phyloP scores from a whole-genome alignment of 176 grass and related monocot genomes.

The Aegilops umbellulata region DNA sequence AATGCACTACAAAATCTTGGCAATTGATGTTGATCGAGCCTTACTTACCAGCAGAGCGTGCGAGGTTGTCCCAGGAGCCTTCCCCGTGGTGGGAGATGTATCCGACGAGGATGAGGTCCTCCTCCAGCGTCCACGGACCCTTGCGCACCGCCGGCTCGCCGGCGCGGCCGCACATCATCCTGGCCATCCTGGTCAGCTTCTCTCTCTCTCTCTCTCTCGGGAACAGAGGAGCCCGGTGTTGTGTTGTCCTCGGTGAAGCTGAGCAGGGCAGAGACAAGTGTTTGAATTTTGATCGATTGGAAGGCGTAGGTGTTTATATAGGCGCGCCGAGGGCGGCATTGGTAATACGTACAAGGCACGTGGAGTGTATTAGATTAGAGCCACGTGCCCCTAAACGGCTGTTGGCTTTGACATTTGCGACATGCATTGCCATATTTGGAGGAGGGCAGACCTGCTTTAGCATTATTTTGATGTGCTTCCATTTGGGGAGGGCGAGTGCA shows the following conservation, averaged over 20 bases:
- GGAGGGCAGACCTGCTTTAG: conserved; percentile 20
- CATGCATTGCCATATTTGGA: not conserved
- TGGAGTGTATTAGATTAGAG: not conserved
- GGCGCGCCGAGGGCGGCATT: not conserved
- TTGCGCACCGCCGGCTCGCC: conserved; percentile 48
- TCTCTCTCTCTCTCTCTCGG: not conserved
- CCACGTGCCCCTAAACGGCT: not conserved
- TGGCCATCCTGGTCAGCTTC: not conserved
- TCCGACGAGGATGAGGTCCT: conserved; percentile 56
- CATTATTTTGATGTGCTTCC: not conserved
- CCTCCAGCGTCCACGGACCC: conserved; percentile 65
- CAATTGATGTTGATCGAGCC: not conserved
- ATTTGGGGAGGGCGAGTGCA: conserved; percentile 18
- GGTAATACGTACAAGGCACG: not conserved
- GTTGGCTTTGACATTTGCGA: not conserved
- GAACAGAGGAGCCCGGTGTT: not conserved
- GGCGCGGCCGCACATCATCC: conserved; percentile 1
- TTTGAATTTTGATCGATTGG: not conserved
- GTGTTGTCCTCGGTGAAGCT: not conserved
- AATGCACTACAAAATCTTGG: not conserved
- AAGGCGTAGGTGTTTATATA: conserved; percentile 30
- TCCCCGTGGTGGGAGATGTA: conserved; percentile 56
- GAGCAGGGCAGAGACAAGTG: not conserved
- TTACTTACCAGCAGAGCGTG: conserved; percentile 40
- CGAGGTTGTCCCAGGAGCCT: conserved; percentile 59